Conservation (phyloP, 2,329 filamentous ascomycete genomes). For the Cadophora sp. region DNA sequence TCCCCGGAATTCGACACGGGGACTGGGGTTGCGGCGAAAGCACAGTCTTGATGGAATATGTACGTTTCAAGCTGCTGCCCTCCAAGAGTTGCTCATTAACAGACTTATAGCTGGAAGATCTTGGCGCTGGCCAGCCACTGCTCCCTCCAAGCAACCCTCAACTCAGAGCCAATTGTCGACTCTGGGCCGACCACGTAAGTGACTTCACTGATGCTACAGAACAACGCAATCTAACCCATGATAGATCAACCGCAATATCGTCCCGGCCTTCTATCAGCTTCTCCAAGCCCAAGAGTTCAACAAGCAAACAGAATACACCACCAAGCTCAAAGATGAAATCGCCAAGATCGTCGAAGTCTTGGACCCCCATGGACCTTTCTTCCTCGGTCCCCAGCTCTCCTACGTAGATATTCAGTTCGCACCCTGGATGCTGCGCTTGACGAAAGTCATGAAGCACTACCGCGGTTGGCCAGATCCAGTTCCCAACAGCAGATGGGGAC, state of each 20-base stretch:
- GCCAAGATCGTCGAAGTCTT: slow-evolving; percentile 48
- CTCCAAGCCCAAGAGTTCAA: slow-evolving; percentile 67
- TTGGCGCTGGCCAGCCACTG: slow-evolving; percentile 64
- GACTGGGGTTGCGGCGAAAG: slow-evolving; percentile 87
- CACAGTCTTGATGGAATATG: slow-evolving; percentile 84
- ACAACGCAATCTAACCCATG: slow-evolving; percentile 20
- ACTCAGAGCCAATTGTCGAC: slow-evolving; percentile 73
- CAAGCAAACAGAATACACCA: slow-evolving; percentile 64
- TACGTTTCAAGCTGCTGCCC: slow-evolving; percentile 43
- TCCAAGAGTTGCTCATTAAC: background rate
- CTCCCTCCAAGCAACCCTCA: slow-evolving; percentile 70
- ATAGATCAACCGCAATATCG: slow-evolving; percentile 78
- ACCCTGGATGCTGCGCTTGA: slow-evolving; percentile 49
- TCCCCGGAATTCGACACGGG: slow-evolving; percentile 78
- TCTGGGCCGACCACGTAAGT: slow-evolving; percentile 82
- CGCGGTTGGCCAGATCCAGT: slow-evolving; percentile 47
- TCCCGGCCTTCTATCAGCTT: slow-evolving; percentile 78
- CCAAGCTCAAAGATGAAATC: slow-evolving; percentile 71
- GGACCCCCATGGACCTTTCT: slow-evolving; percentile 45
- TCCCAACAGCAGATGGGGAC: slow-evolving; percentile 45
- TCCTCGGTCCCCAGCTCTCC: slow-evolving; percentile 45
- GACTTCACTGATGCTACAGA: background rate
- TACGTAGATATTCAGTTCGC: slow-evolving; percentile 50
- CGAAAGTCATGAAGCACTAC: slow-evolving; percentile 48
- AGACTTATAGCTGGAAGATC: slow-evolving; percentile 70